Conservation (phyloP, 2,329 filamentous ascomycete genomes). For the Neocatenulostroma microsporum region DNA sequence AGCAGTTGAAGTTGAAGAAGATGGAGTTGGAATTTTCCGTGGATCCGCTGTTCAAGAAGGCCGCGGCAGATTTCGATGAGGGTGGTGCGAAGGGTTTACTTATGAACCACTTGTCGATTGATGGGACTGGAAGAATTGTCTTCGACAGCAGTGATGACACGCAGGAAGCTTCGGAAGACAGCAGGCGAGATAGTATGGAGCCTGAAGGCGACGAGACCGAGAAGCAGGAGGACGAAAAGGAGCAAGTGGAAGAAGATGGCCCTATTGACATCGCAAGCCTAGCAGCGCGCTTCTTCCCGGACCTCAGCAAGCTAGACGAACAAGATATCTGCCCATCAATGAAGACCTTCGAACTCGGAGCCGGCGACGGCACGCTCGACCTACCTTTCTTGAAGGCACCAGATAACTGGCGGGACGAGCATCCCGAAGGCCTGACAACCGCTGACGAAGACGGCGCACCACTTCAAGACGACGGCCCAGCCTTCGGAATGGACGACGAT, state of each 20-base stretch:
- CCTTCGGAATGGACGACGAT: conserved; percentile 58
- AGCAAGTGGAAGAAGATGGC: conserved; percentile 46
- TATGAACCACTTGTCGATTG: conserved; percentile 94
- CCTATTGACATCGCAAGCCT: conserved; percentile 74
- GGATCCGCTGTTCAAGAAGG: conserved; percentile 98
- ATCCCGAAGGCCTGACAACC: conserved; percentile 33
- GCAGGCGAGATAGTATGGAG: conserved; percentile 30
- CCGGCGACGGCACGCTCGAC: conserved; percentile 71
- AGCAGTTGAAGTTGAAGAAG: conserved; percentile 86
- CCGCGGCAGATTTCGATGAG: conserved; percentile 96
- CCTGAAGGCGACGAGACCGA: conserved; percentile 38
- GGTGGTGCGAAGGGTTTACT: conserved; percentile 92
- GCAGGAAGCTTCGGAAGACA: conserved; percentile 39
- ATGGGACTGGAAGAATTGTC: conserved; percentile 83
- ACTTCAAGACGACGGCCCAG: conserved; percentile 37
- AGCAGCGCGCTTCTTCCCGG: conserved; percentile 75
- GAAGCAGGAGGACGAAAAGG: conserved; percentile 32
- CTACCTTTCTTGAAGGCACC: conserved; percentile 81
- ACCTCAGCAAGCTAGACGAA: conserved; percentile 66
- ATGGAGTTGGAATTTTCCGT: conserved; percentile 95
- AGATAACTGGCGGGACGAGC: conserved; percentile 71
- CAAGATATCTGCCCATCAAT: conserved; percentile 92
- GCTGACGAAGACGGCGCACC: conserved; percentile 43
- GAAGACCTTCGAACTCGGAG: conserved; percentile 86
- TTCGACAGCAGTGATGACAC: conserved; percentile 96